Evolutionary conservation across 2,329 filamentous ascomycete genomes (phyloP), one percentile per base, ranked within the genome.

Genomic region (Aureobasidium sp.): DNA sequence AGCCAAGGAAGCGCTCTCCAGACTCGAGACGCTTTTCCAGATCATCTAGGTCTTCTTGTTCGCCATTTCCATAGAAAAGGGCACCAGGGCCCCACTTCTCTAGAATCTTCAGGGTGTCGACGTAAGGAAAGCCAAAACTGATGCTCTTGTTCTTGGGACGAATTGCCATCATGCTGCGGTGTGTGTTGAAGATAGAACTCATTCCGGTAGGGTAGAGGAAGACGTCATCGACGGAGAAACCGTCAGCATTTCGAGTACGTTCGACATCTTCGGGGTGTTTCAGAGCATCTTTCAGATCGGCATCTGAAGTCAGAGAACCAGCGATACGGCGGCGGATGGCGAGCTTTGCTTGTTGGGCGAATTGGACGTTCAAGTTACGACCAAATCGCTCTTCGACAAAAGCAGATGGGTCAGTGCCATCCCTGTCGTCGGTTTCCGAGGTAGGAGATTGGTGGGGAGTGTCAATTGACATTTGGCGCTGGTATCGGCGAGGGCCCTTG

Each of bases 351-450:
- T 91, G 88, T 47, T 85, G 82, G 3, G 92, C 88, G 63, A 95
- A 83, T 1, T 86, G 87, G 8, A 91, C 78, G 70, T 92, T 89
- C 45, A 99, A 81, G 68, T 97, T 97, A 49, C 94, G 84, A 15
- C 94, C 94, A 72, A 96, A 99, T 1, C 94, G 85, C 75, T 97
- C 91, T 74, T 99, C 94, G 1, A 99, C 84, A 68, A 96, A 97
- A 37, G 86, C 85, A 3, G 82, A 84, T 64, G 87, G 88, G 74
- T 97, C 92, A 17, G 85, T 76, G 8, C 77, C 75, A 57, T 82
- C 79, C 22, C 45, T 42, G 37, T 58, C 48, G 17, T 64, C 55
- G 12, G 56, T 49, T 41, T 53, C 49, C 12, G 62, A 55, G 15
- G 53, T 56, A 74, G 69, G 48, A 63, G 67, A 48, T 63, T 66